Evolutionary conservation across 225 moss, liverwort and hornwort species (phyloP).

Genomic region (Asterella californica): DNA sequence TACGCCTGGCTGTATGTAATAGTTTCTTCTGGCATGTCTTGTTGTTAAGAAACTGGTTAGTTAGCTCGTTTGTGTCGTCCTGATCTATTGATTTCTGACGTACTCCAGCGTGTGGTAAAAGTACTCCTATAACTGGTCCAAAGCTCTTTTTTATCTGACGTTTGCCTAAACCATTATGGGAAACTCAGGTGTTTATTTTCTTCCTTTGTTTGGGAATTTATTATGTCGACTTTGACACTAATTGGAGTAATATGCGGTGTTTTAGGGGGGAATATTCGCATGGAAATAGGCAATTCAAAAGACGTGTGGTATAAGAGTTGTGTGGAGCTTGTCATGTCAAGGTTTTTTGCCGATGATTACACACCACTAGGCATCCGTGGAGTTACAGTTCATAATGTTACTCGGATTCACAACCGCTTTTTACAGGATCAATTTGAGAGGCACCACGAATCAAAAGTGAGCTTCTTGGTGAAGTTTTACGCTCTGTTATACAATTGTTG

Average conservation of each 20-base stretch:
- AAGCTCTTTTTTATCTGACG: not conserved
- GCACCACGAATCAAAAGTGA: slow-evolving; percentile 64
- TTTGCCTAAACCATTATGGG: not conserved
- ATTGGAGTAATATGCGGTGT: not conserved
- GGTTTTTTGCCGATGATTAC: slow-evolving; percentile 75
- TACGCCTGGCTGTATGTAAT: not conserved
- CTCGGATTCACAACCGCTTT: slow-evolving; percentile 89
- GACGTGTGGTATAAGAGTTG: slow-evolving; percentile 93
- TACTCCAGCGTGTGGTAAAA: not conserved
- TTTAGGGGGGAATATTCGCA: slow-evolving; percentile 89
- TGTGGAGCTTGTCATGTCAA: slow-evolving; percentile 72
- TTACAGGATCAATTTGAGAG: slow-evolving; percentile 81
- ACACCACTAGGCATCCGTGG: slow-evolving; percentile 71
- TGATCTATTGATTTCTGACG: not conserved
- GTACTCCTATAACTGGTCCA: not conserved
- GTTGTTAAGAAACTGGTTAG: not conserved
- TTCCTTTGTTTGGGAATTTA: too few species aligned
- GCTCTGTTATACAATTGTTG: not conserved
- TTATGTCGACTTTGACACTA: too few species aligned
- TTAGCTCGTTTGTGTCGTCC: not conserved
- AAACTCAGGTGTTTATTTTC: too few species aligned
- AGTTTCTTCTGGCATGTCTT: not conserved
- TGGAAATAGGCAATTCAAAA: slow-evolving; percentile 78
- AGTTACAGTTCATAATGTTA: slow-evolving; percentile 78
- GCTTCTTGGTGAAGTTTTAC: not conserved